phyloP scores from a whole-genome alignment of 768 basidiomycete genomes.

The button mushroom (Agaricus bisporus) region DNA sequence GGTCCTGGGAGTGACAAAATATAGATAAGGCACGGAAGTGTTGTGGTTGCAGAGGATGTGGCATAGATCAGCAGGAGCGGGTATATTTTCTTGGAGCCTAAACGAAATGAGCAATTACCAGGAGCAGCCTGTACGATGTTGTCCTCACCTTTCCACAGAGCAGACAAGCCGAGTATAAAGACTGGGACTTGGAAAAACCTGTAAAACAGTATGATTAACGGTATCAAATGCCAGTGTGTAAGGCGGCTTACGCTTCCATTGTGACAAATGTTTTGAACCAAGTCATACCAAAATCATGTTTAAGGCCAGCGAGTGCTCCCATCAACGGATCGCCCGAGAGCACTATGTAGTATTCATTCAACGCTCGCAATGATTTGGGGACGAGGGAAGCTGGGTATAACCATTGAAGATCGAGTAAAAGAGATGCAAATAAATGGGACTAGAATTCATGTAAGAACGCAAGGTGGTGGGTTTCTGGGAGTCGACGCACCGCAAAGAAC shows the following conservation, averaged over 20 bases:
- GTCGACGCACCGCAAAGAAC: slow-evolving; percentile 55
- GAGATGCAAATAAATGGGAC: slow-evolving; percentile 63
- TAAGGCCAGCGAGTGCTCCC: slow-evolving; percentile 40
- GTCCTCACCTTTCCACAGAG: slow-evolving; percentile 47
- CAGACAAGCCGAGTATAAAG: slow-evolving; percentile 63
- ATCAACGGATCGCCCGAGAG: slow-evolving; percentile 66
- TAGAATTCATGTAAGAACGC: slow-evolving; percentile 8
- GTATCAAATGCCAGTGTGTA: no score
- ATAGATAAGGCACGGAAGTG: slow-evolving; percentile 60
- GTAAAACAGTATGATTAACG: not conserved
- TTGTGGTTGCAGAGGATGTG: slow-evolving; percentile 74
- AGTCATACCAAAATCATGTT: slow-evolving; percentile 29
- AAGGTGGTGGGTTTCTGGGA: not conserved
- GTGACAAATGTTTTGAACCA: slow-evolving; percentile 65
- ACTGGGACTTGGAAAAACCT: slow-evolving; percentile 73
- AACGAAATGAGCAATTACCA: not conserved
- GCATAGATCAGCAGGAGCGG: slow-evolving; percentile 66
- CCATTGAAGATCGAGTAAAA: slow-evolving; percentile 67
- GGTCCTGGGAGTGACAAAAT: slow-evolving; percentile 48
- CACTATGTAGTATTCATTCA: slow-evolving; percentile 45
- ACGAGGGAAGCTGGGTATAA: slow-evolving; percentile 49
- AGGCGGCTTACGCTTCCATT: slow-evolving; percentile 51
- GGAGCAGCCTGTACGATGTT: not conserved
- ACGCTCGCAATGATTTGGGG: slow-evolving; percentile 37
- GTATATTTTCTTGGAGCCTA: slow-evolving; percentile 50